Base-by-base conservation (phyloP, 2,329 filamentous ascomycete genomes). In the Exophiala oligosperma region DNA sequence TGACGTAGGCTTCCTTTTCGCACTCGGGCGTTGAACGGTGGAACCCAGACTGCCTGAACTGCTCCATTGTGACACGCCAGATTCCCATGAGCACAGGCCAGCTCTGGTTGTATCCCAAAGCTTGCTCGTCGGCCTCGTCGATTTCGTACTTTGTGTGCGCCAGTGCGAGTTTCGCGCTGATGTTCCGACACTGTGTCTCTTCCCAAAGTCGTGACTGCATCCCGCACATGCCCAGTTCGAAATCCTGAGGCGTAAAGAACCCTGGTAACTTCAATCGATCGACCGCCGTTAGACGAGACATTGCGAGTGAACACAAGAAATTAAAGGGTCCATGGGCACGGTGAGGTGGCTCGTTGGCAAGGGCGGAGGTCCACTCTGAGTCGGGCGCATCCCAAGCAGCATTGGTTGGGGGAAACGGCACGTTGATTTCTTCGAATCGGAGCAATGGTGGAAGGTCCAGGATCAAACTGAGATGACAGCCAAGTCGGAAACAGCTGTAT, bases 61-160 rank as follows among this genome's bases (percentile, higher is more conserved):
- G 46, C 46, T 48, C 46, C 46, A 48, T 48, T 4, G 46, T 48
- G 46, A 48, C 46, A 5, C 29, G 46, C 46, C 46, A 48, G 46
- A 48, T 48, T 21, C 46, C 46, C 46, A 24, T 28, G 4, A 48
- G 23, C 46, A 48, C 46, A 4, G 46, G 46, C 46, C 46, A 48
- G n/a, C n/a, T 23, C 23, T 48, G 46, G 2, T 29, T 29, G 12
- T 28, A 48, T 5, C 46, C 46, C 14, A 12, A 24, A 26, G 46
- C 46, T n/a, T n/a, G 14, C n/a, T 28, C 23, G 23, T 48, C 14
- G 32, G 32, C 32, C 32, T 35, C 32, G 46, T 48, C 46, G 41
- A 26, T 26, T 24, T 24, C 23, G 14, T 24, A 24, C 14, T 48
- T 29, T 26, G 24, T 24, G 46, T 29, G 23, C 14, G 46, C 46